phyloP scores from a whole-genome alignment of 2,329 filamentous ascomycete genomes.

The Eutypella sp. region DNA sequence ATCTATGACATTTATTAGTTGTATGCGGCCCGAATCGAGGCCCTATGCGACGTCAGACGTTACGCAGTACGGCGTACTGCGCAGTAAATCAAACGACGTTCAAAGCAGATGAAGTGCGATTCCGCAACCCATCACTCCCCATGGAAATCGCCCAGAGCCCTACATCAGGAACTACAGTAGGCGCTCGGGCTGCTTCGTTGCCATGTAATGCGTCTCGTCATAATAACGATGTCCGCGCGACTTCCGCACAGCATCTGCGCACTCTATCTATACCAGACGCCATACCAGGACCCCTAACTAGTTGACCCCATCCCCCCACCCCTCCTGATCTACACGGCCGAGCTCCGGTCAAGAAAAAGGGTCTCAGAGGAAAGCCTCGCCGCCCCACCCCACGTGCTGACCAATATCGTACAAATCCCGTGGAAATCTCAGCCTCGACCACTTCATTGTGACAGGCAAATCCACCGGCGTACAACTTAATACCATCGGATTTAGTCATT shows the following conservation, averaged over 20 bases:
- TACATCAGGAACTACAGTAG: too few relatives aligned
- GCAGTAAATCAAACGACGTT: too few relatives aligned
- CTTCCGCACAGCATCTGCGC: too few relatives aligned
- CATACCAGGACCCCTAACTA: too few relatives aligned
- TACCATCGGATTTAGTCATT: background rate
- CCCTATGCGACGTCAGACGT: too few relatives aligned
- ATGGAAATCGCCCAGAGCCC: too few relatives aligned
- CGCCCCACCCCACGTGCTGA: slow-evolving; percentile 1
- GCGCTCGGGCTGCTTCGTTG: background rate
- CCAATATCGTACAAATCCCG: slow-evolving; percentile 8
- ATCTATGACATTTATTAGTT: too few relatives aligned
- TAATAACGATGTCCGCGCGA: background rate
- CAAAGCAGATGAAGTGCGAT: too few relatives aligned
- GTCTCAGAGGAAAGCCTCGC: slow-evolving; percentile 4
- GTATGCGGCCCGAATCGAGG: too few relatives aligned
- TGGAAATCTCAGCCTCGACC: slow-evolving; percentile 4
- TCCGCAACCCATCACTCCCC: too few relatives aligned
- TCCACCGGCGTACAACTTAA: slow-evolving; percentile 4
- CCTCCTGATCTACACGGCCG: slow-evolving; percentile 25
- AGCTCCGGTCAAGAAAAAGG: slow-evolving; percentile 3
- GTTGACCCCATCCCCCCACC: slow-evolving; percentile 13
- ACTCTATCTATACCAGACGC: too few relatives aligned
- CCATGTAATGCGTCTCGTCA: background rate
- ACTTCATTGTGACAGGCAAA: slow-evolving; percentile 1
- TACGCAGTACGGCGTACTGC: too few relatives aligned